Evolutionary conservation across 2,329 filamentous ascomycete species (phyloP).

Genomic region (Nemania sp.): DNA sequence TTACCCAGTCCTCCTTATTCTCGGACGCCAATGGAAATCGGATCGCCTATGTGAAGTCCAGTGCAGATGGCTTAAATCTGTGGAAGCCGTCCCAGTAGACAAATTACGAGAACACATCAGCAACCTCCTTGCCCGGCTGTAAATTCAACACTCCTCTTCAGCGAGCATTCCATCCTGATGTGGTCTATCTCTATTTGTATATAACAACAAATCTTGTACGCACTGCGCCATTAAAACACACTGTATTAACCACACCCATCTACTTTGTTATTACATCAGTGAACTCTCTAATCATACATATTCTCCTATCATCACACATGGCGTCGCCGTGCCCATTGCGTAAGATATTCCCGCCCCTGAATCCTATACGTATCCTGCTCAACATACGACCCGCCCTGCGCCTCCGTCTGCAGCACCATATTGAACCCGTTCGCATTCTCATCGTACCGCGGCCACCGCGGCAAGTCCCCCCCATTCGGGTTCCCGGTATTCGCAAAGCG

Average conservation of each 20-base stretch:
- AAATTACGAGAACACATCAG: conserved; percentile 52
- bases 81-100: conserved; percentile 58
- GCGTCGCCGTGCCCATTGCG: conserved; percentile 31
- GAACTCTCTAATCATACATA: background rate
- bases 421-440: conserved; percentile 34
- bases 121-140: conserved; percentile 56
- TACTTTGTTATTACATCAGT: background rate
- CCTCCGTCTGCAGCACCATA: conserved; percentile 39
- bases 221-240: background rate
- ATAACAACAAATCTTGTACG: background rate
- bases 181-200: background rate
- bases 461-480: conserved; percentile 33
- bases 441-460: conserved; percentile 38
- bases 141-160: conserved; percentile 22
- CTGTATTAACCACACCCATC: background rate
- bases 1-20: conserved; percentile 79
- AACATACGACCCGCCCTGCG: conserved; percentile 35
- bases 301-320: conserved; percentile 28
- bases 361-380: conserved; percentile 41
- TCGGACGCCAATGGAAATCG: conserved; percentile 71
- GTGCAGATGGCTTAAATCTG: conserved; percentile 68
- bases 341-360: conserved; percentile 40
- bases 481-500: conserved; percentile 33
- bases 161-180: no score
- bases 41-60: conserved; percentile 72